These are phyloP conservation scores for Isatis lusitanica DNA, from an alignment of 441 rosid species.

Conservation along the genomic window DNA sequence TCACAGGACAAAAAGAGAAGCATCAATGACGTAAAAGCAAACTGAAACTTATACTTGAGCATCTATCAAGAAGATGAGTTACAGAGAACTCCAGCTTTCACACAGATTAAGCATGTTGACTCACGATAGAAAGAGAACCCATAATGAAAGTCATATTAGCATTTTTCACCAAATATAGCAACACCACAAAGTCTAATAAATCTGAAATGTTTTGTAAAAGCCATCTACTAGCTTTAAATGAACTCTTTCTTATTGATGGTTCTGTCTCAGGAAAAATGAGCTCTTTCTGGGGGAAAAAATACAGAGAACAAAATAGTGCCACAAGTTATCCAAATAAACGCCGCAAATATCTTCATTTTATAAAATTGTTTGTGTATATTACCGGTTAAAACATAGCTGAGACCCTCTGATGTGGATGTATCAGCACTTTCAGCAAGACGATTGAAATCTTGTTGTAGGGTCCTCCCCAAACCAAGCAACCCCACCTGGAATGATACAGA, in stretches of 20 bases:
- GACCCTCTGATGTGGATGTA: slow-evolving; percentile 81
- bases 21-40: not conserved
- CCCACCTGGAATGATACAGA: slow-evolving; percentile 59
- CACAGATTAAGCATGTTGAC: not conserved
- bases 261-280: not conserved
- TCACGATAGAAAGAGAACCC: not conserved
- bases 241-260: not conserved
- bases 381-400: slow-evolving; percentile 85
- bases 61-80: not conserved
- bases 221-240: not conserved
- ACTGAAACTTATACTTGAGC: not conserved
- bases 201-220: not conserved
- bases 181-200: not conserved
- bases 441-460: slow-evolving; percentile 83
- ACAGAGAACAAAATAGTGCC: not conserved
- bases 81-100: slow-evolving; percentile 6
- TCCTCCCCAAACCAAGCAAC: slow-evolving; percentile 74
- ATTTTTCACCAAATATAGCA: not conserved
- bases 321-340: not conserved
- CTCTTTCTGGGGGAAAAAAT: too few relatives aligned
- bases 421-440: slow-evolving; percentile 76
- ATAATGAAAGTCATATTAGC: not conserved
- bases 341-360: not conserved
- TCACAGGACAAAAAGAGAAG: not conserved
- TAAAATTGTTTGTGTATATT: slow-evolving; percentile 11